A percentile compares a stretch with the other conserved stretches of the same genome.
phyloP scores from a whole-genome alignment of 2,329 filamentous ascomycete species.

The Hypoxylon sp. region DNA sequence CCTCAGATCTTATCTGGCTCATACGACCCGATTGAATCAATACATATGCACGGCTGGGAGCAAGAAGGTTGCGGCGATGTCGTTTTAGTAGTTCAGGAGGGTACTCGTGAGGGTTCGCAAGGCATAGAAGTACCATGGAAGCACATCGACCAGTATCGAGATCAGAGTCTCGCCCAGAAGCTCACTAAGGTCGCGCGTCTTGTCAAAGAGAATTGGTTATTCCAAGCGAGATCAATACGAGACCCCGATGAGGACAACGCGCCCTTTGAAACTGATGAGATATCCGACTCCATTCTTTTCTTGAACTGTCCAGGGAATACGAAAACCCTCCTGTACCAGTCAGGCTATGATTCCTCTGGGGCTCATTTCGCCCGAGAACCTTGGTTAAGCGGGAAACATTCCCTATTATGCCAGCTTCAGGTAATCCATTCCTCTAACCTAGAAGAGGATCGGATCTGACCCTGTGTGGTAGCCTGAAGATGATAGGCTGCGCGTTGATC shows the following conservation, averaged over 20 bases:
- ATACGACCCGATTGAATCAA: slow-evolving; percentile 37
- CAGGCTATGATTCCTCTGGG: slow-evolving; percentile 32
- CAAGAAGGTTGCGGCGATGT: slow-evolving; percentile 27
- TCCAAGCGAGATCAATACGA: slow-evolving; percentile 32
- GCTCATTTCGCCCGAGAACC: slow-evolving; percentile 29
- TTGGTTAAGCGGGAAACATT: slow-evolving; percentile 37
- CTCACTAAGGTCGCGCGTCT: slow-evolving; percentile 13
- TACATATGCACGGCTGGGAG: slow-evolving; percentile 39
- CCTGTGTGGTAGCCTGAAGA: slow-evolving; percentile 20
- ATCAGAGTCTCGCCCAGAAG: slow-evolving; percentile 23
- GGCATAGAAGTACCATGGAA: slow-evolving; percentile 33
- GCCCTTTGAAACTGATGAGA: slow-evolving; percentile 30
- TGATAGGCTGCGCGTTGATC: slow-evolving; percentile 27
- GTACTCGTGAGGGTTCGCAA: background rate
- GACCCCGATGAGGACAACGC: slow-evolving; percentile 22
- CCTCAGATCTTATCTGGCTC: slow-evolving; percentile 34
- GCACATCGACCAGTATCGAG: slow-evolving; percentile 29
- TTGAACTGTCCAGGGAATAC: slow-evolving; percentile 31
- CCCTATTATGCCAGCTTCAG: slow-evolving; percentile 35
- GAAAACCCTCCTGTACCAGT: slow-evolving; percentile 31
- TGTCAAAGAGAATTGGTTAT: slow-evolving; percentile 26
- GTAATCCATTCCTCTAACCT: slow-evolving; percentile 7
- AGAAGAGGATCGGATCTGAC: slow-evolving; percentile 12
- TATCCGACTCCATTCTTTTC: slow-evolving; percentile 29
- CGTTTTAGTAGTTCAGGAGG: slow-evolving; percentile 12